Base-by-base conservation (phyloP, 1,284 basidiomycete species). In the Malassezia vespertilionis region DNA sequence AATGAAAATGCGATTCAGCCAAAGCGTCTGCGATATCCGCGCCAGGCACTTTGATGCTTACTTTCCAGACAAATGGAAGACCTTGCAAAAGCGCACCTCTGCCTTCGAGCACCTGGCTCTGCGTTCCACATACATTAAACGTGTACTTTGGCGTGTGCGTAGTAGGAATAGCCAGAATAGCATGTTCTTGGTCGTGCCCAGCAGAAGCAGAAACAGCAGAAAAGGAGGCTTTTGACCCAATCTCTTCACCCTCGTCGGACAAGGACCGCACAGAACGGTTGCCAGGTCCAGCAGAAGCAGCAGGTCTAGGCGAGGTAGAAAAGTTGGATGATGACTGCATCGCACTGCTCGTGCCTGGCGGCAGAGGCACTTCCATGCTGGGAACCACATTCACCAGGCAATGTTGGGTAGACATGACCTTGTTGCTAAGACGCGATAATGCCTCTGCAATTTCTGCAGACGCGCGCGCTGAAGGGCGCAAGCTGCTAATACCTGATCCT, bases 91-190 rank as follows among this genome's bases (percentile, higher is more conserved):
- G 80, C 75, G 84, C 80, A 15, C 86, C 88, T 40, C 88, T 78
- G 38, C 89, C 83, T 45, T 81, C 77, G 81, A 93, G 85, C 58
- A 95, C 91, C 71, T 90, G 85, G 66, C 86, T 84, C 73, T 89
- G 89, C 21, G 82, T 79, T 37, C 90, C 90, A 51, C 84, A 86
- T 57, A 95, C 78, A 71, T 88, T 82, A 67, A 93, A 90, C 5
- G 22, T 44, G 22, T 36, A 31, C n/a, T 20, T 22, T 6, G 37
- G 37, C 37, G 37, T 27, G 5, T 15, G 7, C 8, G 26, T 8
- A 12, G 8, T 28, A 7, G 26, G 26, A 28, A 28, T 12, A 7
- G 26, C 7, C 12, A 12, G 8, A 7, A 8, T 7, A 7, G 26
- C 26, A 28, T 28, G 26, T 12, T 28, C 8, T n/a, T n/a, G n/a